Percentiles rank a stretch among this genome's conserved stretches.
Evolutionary conservation across 306 rosid genomes (phyloP).

Genomic region (Astragalus glycyphyllos): DNA sequence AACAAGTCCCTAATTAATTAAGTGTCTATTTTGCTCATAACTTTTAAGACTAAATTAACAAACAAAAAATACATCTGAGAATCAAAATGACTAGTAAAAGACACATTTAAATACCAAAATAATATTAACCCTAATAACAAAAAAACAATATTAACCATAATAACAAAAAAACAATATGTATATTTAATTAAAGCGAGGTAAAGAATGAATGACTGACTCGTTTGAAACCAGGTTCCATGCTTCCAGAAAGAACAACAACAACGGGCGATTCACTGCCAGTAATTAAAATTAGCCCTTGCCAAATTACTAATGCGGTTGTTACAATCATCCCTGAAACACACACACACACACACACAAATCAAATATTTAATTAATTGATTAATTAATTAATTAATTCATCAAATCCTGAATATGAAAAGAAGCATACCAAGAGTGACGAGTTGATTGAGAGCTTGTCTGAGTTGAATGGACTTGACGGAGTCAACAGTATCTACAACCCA

Average conservation of each 20-base stretch:
- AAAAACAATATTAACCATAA: too few relatives aligned
- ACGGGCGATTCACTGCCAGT: slow-evolving; percentile 90
- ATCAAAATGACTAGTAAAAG: too few relatives aligned
- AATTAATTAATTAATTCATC: background rate
- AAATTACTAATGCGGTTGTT: slow-evolving; percentile 77
- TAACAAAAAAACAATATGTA: too few relatives aligned
- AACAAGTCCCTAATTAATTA: too few relatives aligned
- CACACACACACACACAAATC: background rate
- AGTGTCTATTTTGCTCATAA: too few relatives aligned
- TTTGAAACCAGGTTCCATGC: slow-evolving; percentile 95
- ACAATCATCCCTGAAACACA: slow-evolving; percentile 75
- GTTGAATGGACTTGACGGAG: slow-evolving; percentile 62
- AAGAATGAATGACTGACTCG: slow-evolving; percentile 68
- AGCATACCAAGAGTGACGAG: slow-evolving; percentile 63
- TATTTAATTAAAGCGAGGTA: too few relatives aligned
- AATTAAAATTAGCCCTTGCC: slow-evolving; percentile 86
- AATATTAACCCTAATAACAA: too few relatives aligned
- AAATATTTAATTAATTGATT: background rate
- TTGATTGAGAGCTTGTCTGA: slow-evolving; percentile 59
- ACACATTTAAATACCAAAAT: too few relatives aligned
- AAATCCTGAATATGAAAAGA: background rate
- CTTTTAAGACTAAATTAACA: too few relatives aligned
- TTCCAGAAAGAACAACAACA: slow-evolving; percentile 93
- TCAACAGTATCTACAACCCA: slow-evolving; percentile 55
- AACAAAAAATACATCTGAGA: too few relatives aligned